phyloP scores from a whole-genome alignment of 2,329 filamentous ascomycete genomes.

The Aspergillus sp. region DNA sequence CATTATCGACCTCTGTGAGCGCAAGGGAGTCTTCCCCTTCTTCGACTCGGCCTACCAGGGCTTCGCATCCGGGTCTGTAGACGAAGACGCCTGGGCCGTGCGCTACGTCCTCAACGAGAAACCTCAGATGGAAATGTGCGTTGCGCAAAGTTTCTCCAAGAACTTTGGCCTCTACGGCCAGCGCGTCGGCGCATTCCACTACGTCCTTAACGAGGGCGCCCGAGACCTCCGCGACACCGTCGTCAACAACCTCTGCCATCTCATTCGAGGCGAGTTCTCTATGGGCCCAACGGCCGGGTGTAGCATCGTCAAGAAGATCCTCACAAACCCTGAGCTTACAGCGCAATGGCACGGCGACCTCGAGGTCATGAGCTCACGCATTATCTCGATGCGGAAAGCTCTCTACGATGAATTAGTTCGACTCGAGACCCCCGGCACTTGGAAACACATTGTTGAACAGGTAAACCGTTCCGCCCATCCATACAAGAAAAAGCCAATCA shows the following conservation, averaged over 20 bases:
- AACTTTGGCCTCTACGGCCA: constrained; percentile 86
- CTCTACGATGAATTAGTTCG: constrained; percentile 79
- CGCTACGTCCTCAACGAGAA: constrained; percentile 83
- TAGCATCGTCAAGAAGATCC: constrained; percentile 75
- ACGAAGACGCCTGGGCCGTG: constrained; percentile 81
- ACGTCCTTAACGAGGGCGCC: constrained; percentile 35
- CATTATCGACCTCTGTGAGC: constrained; percentile 73
- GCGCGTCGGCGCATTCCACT: constrained; percentile 90
- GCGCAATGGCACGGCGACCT: constrained; percentile 89
- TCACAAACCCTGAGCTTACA: constrained; percentile 76
- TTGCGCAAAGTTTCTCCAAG: constrained; percentile 63
- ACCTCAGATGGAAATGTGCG: constrained; percentile 65
- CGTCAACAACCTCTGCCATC: constrained; percentile 40
- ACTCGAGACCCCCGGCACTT: constrained; percentile 83
- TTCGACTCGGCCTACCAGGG: constrained; percentile 98
- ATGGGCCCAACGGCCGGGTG: constrained; percentile 79
- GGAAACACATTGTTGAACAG: constrained; percentile 97
- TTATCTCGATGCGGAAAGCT: constrained; percentile 82
- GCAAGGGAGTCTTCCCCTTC: constrained; percentile 90
- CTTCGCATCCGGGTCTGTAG: constrained; percentile 86
- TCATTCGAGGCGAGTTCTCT: constrained; percentile 42
- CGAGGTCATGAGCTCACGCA: constrained; percentile 86
- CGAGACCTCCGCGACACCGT: constrained; percentile 31
- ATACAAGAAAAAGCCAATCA: neutral
- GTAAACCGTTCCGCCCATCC: constrained; percentile 49